Conservation (phyloP, 106 monocot genomes). For the Iris macrosiphon region DNA sequence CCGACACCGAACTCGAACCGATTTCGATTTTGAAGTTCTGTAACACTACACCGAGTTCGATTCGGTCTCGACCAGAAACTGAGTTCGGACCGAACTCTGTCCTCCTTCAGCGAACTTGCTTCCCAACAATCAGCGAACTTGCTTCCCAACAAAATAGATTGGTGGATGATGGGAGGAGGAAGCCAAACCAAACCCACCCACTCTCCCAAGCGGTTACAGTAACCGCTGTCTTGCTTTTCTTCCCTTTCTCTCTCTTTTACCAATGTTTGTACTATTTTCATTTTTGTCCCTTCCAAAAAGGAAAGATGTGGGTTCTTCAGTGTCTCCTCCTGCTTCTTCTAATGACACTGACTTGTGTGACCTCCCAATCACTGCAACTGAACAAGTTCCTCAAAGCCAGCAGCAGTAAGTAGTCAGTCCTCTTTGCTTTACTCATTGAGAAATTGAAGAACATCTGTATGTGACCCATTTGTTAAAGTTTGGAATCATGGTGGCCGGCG, state of each 20-base stretch:
- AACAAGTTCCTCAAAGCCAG: background rate
- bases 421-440: background rate
- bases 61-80: too few relatives aligned
- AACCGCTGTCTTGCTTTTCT: background rate
- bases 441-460: background rate
- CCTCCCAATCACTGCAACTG: constrained; percentile 1
- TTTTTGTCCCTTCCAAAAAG: background rate
- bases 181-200: background rate
- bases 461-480: too few relatives aligned
- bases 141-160: too few relatives aligned
- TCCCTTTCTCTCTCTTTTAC: background rate
- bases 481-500: too few relatives aligned
- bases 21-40: too few relatives aligned
- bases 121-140: too few relatives aligned
- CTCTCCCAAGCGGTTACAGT: background rate
- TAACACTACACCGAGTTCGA: too few relatives aligned
- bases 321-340: background rate
- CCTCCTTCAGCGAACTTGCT: too few relatives aligned
- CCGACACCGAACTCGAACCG: too few relatives aligned
- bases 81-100: too few relatives aligned
- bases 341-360: background rate
- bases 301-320: background rate
- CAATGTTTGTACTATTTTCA: background rate
- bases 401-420: background rate
- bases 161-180: background rate